A percentile compares a stretch with the other conserved stretches of the same genome.
These are phyloP conservation scores for Saturnispora saitoi DNA, from an alignment of 805 yeast species.

Conservation along the genomic window DNA sequence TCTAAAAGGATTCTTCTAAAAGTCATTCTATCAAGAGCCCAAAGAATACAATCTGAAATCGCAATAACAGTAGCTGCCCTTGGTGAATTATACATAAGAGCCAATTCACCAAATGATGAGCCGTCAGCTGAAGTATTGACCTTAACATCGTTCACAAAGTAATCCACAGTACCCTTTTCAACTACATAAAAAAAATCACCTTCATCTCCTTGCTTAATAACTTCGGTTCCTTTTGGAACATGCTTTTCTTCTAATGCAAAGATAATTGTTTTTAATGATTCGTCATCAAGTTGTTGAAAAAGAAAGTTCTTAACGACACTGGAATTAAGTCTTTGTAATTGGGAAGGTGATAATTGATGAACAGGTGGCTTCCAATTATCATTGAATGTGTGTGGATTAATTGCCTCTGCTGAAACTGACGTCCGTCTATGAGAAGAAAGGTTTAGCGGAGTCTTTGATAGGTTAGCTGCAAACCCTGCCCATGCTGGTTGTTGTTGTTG, in stretches of 20 bases:
- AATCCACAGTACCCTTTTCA: conserved; percentile 79
- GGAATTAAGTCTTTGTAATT: conserved; percentile 56
- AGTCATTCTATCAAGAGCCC: conserved; percentile 92
- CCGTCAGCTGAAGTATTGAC: conserved; percentile 79
- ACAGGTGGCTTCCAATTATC: conserved; percentile 70
- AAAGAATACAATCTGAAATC: conserved; percentile 58
- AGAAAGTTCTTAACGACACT: conserved; percentile 76
- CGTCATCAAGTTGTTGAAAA: conserved; percentile 75
- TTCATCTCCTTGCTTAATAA: conserved; percentile 87
- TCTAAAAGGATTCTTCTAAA: conserved; percentile 87
- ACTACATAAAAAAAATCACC: conserved; percentile 88
- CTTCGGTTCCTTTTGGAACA: conserved; percentile 48
- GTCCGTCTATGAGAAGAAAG: conserved; percentile 41
- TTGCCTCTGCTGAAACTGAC: conserved; percentile 82
- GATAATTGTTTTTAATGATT: conserved; percentile 66
- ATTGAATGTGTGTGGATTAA: conserved; percentile 64
- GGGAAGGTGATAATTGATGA: conserved; percentile 53
- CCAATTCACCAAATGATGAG: conserved; percentile 91
- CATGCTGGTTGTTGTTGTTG: conserved; percentile 3
- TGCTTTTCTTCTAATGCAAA: conserved; percentile 74
- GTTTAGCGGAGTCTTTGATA: conserved; percentile 2
- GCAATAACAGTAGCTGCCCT: conserved; percentile 93
- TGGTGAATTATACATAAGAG: conserved; percentile 94
- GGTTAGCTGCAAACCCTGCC: conserved; percentile 7
- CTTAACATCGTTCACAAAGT: conserved; percentile 57